Evolutionary conservation across 495 filamentous ascomycete genomes (phyloP).

Genomic region (Penicillium diatomitis): DNA sequence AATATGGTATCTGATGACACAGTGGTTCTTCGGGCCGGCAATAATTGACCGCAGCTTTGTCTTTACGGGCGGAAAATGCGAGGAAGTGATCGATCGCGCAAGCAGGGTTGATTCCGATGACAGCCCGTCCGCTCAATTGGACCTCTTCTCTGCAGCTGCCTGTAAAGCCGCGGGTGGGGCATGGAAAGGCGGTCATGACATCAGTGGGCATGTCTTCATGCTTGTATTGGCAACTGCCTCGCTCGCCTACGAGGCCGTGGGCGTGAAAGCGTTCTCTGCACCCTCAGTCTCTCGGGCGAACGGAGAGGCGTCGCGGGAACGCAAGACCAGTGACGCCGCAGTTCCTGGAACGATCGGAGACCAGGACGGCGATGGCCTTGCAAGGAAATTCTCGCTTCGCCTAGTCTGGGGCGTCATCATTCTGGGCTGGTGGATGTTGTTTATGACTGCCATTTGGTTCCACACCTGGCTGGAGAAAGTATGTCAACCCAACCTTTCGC

Average conservation of each 20-base stretch:
- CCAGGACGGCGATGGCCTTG: slow-evolving; percentile 11
- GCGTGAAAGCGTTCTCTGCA: slow-evolving; percentile 41
- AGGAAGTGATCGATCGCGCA: slow-evolving; percentile 26
- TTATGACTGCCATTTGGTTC: slow-evolving; percentile 97
- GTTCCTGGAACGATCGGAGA: background rate
- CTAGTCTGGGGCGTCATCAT: slow-evolving; percentile 38
- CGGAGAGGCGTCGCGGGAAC: slow-evolving; percentile 34
- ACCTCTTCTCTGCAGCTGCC: slow-evolving; percentile 59
- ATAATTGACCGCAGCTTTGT: slow-evolving; percentile 80
- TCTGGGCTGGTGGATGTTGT: slow-evolving; percentile 83
- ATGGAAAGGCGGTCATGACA: slow-evolving; percentile 88
- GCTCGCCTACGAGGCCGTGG: slow-evolving; percentile 69
- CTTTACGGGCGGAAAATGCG: slow-evolving; percentile 74
- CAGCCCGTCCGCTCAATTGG: slow-evolving; percentile 23
- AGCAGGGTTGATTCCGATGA: slow-evolving; percentile 10
- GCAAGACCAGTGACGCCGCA: slow-evolving; percentile 33
- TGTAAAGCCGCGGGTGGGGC: slow-evolving; percentile 73
- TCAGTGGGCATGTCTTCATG: slow-evolving; percentile 91
- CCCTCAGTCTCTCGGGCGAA: slow-evolving; percentile 9
- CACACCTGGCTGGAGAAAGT: slow-evolving; percentile 99
- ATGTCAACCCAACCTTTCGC: slow-evolving; percentile 12
- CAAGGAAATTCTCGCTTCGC: slow-evolving; percentile 42
- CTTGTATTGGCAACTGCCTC: slow-evolving; percentile 73
- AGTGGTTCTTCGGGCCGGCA: slow-evolving; percentile 91
- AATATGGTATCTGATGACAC: slow-evolving; percentile 75